phyloP scores from a whole-genome alignment of 495 filamentous ascomycete genomes.

The Staphylotrichum tortipilum region DNA sequence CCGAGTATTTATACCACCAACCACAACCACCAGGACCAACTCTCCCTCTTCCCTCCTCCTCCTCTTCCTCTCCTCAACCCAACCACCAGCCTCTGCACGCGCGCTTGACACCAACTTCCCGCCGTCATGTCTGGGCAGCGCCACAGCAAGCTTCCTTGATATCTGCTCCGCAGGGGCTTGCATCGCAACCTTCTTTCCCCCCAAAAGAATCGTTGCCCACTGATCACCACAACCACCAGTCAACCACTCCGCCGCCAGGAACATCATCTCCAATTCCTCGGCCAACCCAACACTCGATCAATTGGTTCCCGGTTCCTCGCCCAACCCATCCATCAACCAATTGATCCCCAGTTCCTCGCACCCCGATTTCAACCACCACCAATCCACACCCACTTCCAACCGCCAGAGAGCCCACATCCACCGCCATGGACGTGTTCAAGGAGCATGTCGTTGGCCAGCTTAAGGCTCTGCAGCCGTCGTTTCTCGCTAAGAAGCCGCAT shows the following conservation, averaged over 20 bases:
- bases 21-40: too few relatives aligned
- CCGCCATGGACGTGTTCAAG: conserved; percentile 18
- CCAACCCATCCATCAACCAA: too few relatives aligned
- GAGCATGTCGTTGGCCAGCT: conserved; percentile 29
- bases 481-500: conserved; percentile 46
- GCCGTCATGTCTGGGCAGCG: conserved; percentile 3
- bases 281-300: neutral
- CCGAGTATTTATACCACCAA: too few relatives aligned
- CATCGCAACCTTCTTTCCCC: too few relatives aligned
- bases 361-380: too few relatives aligned
- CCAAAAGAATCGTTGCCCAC: too few relatives aligned
- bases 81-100: neutral
- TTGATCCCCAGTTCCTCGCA: too few relatives aligned
- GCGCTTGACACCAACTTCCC: neutral
- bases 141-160: conserved; percentile 5
- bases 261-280: too few relatives aligned
- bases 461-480: conserved; percentile 40
- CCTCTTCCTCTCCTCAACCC: neutral
- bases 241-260: neutral
- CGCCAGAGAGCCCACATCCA: too few relatives aligned
- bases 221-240: too few relatives aligned
- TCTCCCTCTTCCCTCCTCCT: too few relatives aligned
- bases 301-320: neutral
- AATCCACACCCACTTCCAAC: too few relatives aligned
- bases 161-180: neutral